Conservation (phyloP, 345 rosid genomes). For the Raphanus raphanistrum region DNA sequence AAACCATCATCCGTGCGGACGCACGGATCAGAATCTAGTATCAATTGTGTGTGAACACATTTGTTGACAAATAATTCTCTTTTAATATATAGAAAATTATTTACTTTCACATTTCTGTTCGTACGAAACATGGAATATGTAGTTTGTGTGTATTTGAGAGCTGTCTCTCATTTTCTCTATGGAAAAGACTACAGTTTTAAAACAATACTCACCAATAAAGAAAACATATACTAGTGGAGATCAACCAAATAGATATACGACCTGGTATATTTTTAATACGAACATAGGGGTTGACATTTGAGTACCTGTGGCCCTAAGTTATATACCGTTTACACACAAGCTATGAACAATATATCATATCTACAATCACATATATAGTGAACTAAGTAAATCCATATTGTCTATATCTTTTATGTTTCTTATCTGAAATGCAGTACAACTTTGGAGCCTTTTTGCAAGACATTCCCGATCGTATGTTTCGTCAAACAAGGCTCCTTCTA, state of each 20-base stretch:
- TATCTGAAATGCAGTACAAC: not conserved
- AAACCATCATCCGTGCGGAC: too few species aligned
- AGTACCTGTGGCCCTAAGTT: not conserved
- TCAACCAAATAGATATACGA: not conserved
- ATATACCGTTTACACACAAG: not conserved
- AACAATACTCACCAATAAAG: not conserved
- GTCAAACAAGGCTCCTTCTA: not conserved
- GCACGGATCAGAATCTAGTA: too few species aligned
- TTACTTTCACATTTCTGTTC: too few species aligned
- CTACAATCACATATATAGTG: not conserved
- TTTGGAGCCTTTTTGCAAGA: constrained; percentile 3
- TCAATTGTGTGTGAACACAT: too few species aligned
- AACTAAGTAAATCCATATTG: not conserved
- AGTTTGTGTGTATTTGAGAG: not conserved
- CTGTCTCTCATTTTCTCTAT: not conserved
- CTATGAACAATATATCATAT: not conserved
- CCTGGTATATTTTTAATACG: too few species aligned
- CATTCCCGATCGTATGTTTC: not conserved
- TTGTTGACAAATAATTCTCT: too few species aligned
- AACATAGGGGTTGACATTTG: not conserved
- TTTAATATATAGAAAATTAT: too few species aligned
- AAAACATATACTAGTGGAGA: not conserved
- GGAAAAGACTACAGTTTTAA: not conserved
- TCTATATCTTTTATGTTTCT: not conserved
- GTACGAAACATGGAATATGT: not conserved